A percentile compares a stretch with the other conserved stretches of the same genome.
phyloP scores from a whole-genome alignment of 192 early-diverging fungal genomes.

The Mortierella alpina region DNA sequence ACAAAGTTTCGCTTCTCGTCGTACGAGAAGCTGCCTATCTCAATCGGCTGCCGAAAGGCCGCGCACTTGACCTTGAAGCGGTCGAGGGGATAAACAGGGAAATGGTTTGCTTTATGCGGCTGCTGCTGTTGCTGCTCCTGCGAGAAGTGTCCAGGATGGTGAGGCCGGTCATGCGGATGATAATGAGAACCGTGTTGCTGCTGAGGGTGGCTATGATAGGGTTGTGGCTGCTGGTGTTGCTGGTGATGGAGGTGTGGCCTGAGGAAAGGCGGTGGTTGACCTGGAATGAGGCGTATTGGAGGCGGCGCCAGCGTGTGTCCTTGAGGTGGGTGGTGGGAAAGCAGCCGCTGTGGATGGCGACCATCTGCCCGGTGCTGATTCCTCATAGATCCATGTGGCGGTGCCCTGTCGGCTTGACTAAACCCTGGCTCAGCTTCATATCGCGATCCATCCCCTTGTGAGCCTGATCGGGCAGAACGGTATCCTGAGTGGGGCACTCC shows the following conservation, averaged over 20 bases:
- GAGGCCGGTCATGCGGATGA: background rate
- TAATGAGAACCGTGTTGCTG: background rate
- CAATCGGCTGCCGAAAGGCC: constrained; percentile 68
- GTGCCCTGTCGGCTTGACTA: too few relatives aligned
- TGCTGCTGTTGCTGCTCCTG: background rate
- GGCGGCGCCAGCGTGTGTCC: background rate
- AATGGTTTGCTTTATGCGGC: constrained; percentile 15
- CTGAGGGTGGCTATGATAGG: background rate
- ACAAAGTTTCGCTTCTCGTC: constrained; percentile 64
- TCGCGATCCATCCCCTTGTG: background rate
- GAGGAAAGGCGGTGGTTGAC: constrained; percentile 24
- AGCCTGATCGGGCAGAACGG: background rate
- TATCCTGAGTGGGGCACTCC: too few relatives aligned
- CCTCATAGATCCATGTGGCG: background rate
- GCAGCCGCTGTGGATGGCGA: background rate
- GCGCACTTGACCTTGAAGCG: constrained; percentile 57
- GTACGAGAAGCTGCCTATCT: constrained; percentile 75
- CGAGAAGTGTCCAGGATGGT: background rate
- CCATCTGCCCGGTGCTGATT: background rate
- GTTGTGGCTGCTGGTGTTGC: constrained; percentile 1
- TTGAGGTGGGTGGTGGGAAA: background rate
- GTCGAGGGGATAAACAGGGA: constrained; percentile 45
- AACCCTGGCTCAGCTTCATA: too few relatives aligned
- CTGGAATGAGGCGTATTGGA: constrained; percentile 21
- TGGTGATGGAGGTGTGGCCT: background rate